These are phyloP conservation scores for Leptomonas seymouri DNA, from an alignment of 208 protist species.

Conservation along the genomic window DNA sequence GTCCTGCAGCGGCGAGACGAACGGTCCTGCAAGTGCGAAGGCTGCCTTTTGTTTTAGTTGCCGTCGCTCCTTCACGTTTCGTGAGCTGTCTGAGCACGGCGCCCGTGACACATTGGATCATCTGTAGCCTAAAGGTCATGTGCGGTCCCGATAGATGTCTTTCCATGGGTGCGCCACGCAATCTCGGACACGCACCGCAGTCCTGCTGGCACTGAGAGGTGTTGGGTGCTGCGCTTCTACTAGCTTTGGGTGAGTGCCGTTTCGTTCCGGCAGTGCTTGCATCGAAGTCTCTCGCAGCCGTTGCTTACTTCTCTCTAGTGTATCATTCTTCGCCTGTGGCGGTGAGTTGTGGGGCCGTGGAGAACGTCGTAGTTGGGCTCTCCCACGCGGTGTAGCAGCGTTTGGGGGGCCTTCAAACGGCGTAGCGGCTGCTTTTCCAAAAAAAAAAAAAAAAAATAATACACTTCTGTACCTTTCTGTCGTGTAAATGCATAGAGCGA, in stretches of 20 bases:
- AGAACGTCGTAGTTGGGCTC: too few relatives aligned
- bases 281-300: too few relatives aligned
- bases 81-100: conserved; percentile 47
- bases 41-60: conserved; percentile 88
- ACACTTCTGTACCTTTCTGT: neutral
- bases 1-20: conserved; percentile 28
- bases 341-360: too few relatives aligned
- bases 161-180: too few relatives aligned
- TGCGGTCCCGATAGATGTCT: too few relatives aligned
- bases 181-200: too few relatives aligned
- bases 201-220: too few relatives aligned
- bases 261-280: too few relatives aligned
- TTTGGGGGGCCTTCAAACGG: neutral
- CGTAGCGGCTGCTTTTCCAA: neutral
- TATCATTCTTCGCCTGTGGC: too few relatives aligned
- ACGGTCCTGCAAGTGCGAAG: conserved; percentile 33
- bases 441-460: conserved; percentile 11
- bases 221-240: neutral
- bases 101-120: conserved; percentile 12
- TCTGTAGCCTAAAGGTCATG: conserved; percentile 6
- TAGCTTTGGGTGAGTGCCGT: too few relatives aligned
- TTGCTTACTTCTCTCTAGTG: too few relatives aligned
- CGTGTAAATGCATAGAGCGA: too few relatives aligned
- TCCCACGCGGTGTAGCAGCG: neutral
- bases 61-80: conserved; percentile 74